Base-by-base conservation (phyloP, 495 filamentous ascomycete genomes). In the Tuber calosporum region DNA sequence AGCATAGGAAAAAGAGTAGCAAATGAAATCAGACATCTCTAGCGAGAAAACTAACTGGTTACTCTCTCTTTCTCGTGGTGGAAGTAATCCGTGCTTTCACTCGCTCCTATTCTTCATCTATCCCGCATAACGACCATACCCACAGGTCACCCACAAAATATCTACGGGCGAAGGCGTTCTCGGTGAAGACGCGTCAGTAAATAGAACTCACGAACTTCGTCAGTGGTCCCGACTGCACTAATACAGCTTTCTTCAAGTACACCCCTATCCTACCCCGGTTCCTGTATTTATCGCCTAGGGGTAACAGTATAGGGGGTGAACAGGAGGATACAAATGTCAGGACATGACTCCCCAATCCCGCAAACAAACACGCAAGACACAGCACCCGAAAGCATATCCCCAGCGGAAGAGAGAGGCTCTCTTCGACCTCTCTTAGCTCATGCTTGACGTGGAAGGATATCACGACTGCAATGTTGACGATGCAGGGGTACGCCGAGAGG, bases 191-290 rank as follows among this genome's bases (percentile, higher is more conserved):
- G 53, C 13, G 26, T 34, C n/a, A 58, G 45, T 1, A 30, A 34
- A 30, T 70, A 40, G 42, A n/a, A 84, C 89, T 81, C 79, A 93
- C 91, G 34, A 88, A 80, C 82, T 97, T 93, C 45, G 95, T 97
- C 84, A 93, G 96, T 89, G 91, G 94, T 42, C 95, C 95, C 68
- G 89, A 92, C 83, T 99, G 95, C 43, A 98, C 95, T 72, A 99
- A 85, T 0, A 94, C 95, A 38, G 86, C 85, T 76, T 90, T 88
- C 45, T 87, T 85, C 73, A 88, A 89, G 82, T 96, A 99, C 80
- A 92, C 90, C 73, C 87, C 90, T 22, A 98, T 90, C 1, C 78
- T 80, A 37, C 38, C 93, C 38, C 93, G 94, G 11, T 4, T 20
- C 7, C 38, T 22, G 20, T 37, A 43, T 66, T 36, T 36, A 17